These are phyloP conservation scores for Wickerhamia fluorescens DNA, from an alignment of 805 yeast species.

Conservation along the genomic window DNA sequence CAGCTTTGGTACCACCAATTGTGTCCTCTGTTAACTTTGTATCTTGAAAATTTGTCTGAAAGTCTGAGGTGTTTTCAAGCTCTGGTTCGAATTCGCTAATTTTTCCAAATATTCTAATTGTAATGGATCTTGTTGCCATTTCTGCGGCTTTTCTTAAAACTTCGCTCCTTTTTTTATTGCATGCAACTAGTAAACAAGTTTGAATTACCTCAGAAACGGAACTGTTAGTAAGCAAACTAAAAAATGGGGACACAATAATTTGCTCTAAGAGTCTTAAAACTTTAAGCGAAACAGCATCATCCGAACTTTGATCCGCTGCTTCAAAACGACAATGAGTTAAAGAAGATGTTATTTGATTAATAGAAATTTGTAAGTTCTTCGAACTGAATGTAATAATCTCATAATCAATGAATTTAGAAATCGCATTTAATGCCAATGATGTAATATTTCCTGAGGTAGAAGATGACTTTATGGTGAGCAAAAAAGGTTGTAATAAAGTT, in stretches of 20 bases:
- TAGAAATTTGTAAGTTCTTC: constrained; percentile 46
- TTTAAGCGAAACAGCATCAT: constrained; percentile 82
- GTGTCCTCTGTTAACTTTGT: constrained; percentile 52
- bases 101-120: constrained; percentile 59
- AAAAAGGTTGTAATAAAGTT: constrained; percentile 79
- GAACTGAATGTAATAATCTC: constrained; percentile 54
- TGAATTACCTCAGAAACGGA: constrained; percentile 83
- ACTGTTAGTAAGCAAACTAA: constrained; percentile 68
- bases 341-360: constrained; percentile 63
- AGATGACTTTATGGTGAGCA: constrained; percentile 75
- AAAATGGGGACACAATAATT: constrained; percentile 57
- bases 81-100: constrained; percentile 49
- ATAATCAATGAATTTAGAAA: constrained; percentile 67
- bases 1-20: constrained; percentile 41
- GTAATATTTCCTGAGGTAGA: constrained; percentile 84
- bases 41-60: constrained; percentile 42
- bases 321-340: constrained; percentile 93
- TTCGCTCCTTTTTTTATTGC: constrained; percentile 87
- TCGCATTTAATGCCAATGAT: constrained; percentile 66
- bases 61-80: constrained; percentile 26
- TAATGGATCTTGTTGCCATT: constrained; percentile 63
- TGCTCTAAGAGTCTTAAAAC: constrained; percentile 68
- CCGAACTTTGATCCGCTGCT: constrained; percentile 86
- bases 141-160: constrained; percentile 87
- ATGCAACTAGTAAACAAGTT: constrained; percentile 85